phyloP scores from a whole-genome alignment of 2,329 filamentous ascomycete species.

The Fusarium sp. region DNA sequence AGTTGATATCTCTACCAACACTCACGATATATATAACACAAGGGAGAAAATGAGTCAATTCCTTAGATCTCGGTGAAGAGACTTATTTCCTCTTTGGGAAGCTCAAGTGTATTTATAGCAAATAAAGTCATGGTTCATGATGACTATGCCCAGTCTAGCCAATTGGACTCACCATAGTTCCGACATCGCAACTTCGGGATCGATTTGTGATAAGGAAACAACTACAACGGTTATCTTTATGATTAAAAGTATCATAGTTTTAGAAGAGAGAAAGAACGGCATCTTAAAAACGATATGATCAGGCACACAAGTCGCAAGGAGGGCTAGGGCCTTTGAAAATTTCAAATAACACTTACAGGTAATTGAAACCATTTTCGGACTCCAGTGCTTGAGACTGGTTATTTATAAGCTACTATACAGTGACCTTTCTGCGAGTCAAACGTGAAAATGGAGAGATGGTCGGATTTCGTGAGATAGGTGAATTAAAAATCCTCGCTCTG shows the following conservation, averaged over 20 bases:
- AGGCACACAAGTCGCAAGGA: not conserved
- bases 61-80: conserved; percentile 17
- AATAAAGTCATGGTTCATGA: conserved; percentile 20
- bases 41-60: conserved; percentile 2
- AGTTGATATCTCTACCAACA: not conserved
- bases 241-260: not conserved
- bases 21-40: not conserved
- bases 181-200: conserved; percentile 32
- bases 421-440: no score
- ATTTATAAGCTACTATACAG: not conserved
- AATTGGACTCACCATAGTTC: conserved; percentile 21
- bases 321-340: not conserved
- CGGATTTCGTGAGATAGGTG: not conserved
- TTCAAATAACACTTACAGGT: not conserved
- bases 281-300: not conserved
- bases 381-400: not conserved
- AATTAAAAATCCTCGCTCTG: not conserved
- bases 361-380: not conserved
- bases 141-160: conserved; percentile 9
- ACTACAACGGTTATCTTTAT: not conserved
- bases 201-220: not conserved
- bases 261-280: not conserved
- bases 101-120: conserved; percentile 5
- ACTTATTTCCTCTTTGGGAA: conserved; percentile 16
- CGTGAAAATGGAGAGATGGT: not conserved